Percentiles rank a stretch among this genome's conserved stretches.
These are phyloP conservation scores for Barnettozyma botsteinii DNA, from an alignment of 805 yeast genomes.

Conservation along the genomic window DNA sequence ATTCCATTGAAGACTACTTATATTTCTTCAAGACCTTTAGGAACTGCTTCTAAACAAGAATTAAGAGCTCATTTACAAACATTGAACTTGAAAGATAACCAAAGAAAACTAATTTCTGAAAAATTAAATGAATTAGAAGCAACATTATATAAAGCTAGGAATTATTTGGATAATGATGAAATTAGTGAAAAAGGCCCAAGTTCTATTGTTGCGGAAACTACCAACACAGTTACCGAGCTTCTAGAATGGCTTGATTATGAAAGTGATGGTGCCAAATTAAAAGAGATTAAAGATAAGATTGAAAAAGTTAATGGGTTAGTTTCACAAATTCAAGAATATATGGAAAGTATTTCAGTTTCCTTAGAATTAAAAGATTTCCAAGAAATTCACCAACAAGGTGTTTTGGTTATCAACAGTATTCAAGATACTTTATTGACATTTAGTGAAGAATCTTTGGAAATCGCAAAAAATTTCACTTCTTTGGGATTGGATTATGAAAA, in stretches of 20 bases:
- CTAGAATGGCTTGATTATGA: constrained; percentile 80
- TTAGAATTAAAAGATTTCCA: constrained; percentile 42
- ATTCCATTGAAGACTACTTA: constrained; percentile 28
- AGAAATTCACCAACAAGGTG: constrained; percentile 38
- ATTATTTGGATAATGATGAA: constrained; percentile 49
- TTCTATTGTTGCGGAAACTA: constrained; percentile 32
- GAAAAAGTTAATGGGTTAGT: constrained; percentile 22
- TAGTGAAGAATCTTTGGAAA: constrained; percentile 38
- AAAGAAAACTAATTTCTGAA: constrained; percentile 48
- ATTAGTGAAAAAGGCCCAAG: constrained; percentile 37
- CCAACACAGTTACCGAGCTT: constrained; percentile 37
- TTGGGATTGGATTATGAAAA: constrained; percentile 46
- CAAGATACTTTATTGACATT: constrained; percentile 40
- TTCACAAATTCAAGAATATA: constrained; percentile 31
- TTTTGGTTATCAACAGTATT: constrained; percentile 34
- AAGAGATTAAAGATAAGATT: constrained; percentile 33
- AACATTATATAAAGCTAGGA: constrained; percentile 63
- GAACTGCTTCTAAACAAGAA: constrained; percentile 39
- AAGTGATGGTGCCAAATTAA: constrained; percentile 43
- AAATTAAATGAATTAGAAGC: constrained; percentile 67
- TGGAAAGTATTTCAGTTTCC: constrained; percentile 40
- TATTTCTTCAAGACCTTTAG: constrained; percentile 42
- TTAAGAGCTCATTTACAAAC: constrained; percentile 43
- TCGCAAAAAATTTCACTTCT: constrained; percentile 39
- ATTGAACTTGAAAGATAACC: constrained; percentile 51